Evolutionary conservation across 176 grass and related monocot species (phyloP).

Genomic region (Dendrocalamus sinicus): DNA sequence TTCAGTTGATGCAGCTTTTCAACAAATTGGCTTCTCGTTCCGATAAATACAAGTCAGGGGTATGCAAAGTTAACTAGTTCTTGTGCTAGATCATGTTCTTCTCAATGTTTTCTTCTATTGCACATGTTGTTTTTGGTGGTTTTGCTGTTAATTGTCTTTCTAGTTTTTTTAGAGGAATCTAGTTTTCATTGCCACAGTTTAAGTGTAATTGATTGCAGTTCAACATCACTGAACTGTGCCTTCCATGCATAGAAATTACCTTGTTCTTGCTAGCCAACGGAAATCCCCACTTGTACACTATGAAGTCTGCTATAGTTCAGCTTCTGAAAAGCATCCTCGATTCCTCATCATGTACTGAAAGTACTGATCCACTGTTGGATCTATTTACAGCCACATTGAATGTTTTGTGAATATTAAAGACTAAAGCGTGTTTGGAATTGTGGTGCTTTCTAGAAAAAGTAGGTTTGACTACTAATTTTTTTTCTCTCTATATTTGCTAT

Average conservation of each 20-base stretch:
- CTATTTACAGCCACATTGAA: neutral
- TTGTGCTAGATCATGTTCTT: slow-evolving; percentile 35
- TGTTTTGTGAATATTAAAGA: neutral
- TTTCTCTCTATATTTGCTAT: neutral
- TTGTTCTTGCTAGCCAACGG: slow-evolving; percentile 4
- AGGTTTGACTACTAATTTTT: neutral
- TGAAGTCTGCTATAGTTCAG: neutral
- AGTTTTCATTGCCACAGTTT: neutral
- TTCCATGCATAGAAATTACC: slow-evolving; percentile 13
- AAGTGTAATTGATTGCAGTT: slow-evolving; percentile 22
- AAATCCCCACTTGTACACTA: neutral
- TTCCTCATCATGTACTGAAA: neutral
- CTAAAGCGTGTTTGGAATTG: neutral
- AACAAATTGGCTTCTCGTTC: slow-evolving; percentile 96
- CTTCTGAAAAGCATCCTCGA: slow-evolving; percentile 12
- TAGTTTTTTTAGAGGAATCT: slow-evolving; percentile 5
- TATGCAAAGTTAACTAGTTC: slow-evolving; percentile 56
- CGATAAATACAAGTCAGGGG: slow-evolving; percentile 96
- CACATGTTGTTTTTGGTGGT: neutral
- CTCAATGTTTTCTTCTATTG: slow-evolving; percentile 25
- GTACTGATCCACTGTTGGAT: neutral
- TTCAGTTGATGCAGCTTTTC: slow-evolving; percentile 99
- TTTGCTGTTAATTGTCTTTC: neutral
- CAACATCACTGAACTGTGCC: slow-evolving; percentile 10
- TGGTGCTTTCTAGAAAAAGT: neutral